These are phyloP conservation scores for Coemansia sp. DNA, from an alignment of 192 early-diverging fungal species.

Conservation along the genomic window DNA sequence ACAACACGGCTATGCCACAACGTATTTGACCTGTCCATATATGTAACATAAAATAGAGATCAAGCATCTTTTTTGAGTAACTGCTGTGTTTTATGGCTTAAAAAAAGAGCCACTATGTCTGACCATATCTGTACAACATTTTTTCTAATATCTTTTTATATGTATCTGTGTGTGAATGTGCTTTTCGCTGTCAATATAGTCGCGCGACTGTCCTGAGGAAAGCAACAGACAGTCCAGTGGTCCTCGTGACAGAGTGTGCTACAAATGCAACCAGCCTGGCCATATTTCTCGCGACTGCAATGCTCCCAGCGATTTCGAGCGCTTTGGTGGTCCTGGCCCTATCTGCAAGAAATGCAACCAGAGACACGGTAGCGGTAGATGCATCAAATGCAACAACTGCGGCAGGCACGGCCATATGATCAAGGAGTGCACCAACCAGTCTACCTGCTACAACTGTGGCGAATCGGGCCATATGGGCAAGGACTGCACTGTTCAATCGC, in stretches of 20 bases:
- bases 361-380: constrained; percentile 20
- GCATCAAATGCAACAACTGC: constrained; percentile 54
- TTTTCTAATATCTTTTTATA: not conserved
- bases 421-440: constrained; percentile 43
- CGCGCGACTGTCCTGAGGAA: constrained; percentile 49
- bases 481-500: constrained; percentile 27
- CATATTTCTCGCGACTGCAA: constrained; percentile 8
- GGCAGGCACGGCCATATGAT: constrained; percentile 54
- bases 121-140: too few species aligned
- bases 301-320: not conserved
- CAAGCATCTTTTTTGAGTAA: not conserved
- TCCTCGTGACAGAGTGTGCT: not conserved
- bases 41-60: not conserved
- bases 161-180: not conserved
- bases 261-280: constrained; percentile 7
- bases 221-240: not conserved
- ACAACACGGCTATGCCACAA: not conserved
- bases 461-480: constrained; percentile 34
- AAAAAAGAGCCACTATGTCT: not conserved
- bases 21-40: not conserved
- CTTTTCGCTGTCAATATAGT: constrained; percentile 11
- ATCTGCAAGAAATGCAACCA: constrained; percentile 19
- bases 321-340: constrained; percentile 6
- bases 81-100: too few species aligned
- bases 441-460: constrained; percentile 50